phyloP scores from a whole-genome alignment of 495 filamentous ascomycete genomes.

The Neurospora tetraspora region DNA sequence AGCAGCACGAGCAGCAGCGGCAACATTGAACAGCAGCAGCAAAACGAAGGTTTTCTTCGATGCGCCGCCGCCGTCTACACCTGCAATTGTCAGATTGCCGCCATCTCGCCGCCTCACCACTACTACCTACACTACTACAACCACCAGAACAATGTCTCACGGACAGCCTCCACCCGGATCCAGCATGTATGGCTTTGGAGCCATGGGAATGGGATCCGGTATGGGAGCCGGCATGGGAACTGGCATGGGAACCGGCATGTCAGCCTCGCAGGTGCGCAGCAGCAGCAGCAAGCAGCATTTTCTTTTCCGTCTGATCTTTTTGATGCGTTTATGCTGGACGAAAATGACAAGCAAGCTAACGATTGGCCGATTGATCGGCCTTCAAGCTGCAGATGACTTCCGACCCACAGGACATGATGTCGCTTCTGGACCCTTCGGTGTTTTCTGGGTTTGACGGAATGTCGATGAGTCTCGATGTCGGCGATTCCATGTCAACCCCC shows the following conservation, averaged over 20 bases:
- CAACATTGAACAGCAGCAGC: not conserved
- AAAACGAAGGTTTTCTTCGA: not conserved
- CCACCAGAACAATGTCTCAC: conserved; percentile 27
- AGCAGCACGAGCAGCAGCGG: not conserved
- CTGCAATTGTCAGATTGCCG: conserved; percentile 1
- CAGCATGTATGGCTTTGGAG: conserved; percentile 25
- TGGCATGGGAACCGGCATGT: conserved; percentile 4
- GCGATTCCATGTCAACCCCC: conserved; percentile 10
- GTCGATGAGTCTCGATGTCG: conserved; percentile 27
- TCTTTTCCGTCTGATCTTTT: not conserved
- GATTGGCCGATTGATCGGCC: conserved; percentile 3
- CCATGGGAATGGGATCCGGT: conserved; percentile 4
- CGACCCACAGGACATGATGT: conserved; percentile 28
- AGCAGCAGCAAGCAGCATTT: not conserved
- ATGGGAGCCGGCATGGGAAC: not conserved
- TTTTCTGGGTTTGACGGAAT: conserved; percentile 28
- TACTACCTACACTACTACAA: not conserved
- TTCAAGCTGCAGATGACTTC: conserved; percentile 16
- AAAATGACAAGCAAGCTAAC: conserved; percentile 10
- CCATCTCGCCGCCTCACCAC: conserved; percentile 1
- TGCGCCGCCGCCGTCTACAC: not conserved
- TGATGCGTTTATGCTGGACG: not conserved
- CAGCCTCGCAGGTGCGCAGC: conserved; percentile 7
- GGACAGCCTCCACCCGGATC: conserved; percentile 20
- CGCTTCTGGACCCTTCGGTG: conserved; percentile 28